Conservation (phyloP, 768 basidiomycete genomes). For the Gymnopilus junonius region DNA sequence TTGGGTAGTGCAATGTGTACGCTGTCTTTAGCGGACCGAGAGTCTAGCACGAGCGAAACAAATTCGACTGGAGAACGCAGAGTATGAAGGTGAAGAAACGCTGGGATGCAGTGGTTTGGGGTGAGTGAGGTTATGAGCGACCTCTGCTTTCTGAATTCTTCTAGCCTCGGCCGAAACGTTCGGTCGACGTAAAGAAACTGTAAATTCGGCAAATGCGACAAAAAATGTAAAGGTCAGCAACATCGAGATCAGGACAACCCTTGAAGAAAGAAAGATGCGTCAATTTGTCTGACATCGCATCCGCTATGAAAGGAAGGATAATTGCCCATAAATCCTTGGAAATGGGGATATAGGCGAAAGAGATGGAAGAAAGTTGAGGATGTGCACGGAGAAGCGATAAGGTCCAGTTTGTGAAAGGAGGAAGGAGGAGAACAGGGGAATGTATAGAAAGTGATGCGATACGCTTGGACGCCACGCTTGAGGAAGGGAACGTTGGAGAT, state of each 20-base stretch:
- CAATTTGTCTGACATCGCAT: constrained; percentile 15
- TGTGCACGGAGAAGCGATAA: constrained; percentile 18
- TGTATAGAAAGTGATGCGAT: constrained; percentile 20
- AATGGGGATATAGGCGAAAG: constrained; percentile 24
- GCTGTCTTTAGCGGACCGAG: not conserved
- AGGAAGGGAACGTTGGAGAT: constrained; percentile 3
- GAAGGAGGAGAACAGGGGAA: constrained; percentile 21
- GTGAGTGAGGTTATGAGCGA: not conserved
- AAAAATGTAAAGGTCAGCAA: constrained; percentile 19
- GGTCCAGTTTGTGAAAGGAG: constrained; percentile 27
- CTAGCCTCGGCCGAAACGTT: constrained; percentile 18
- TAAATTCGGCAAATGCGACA: constrained; percentile 15
- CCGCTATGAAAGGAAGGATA: constrained; percentile 21
- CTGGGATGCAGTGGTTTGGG: not conserved
- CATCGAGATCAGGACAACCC: constrained; percentile 21
- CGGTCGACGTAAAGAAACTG: constrained; percentile 20
- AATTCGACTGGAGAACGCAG: constrained; percentile 20
- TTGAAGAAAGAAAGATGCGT: constrained; percentile 19
- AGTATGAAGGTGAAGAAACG: constrained; percentile 12
- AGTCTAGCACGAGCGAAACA: constrained; percentile 14
- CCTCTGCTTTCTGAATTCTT: not conserved
- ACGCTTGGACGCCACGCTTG: constrained; percentile 7
- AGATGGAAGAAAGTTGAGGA: constrained; percentile 17
- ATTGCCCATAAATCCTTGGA: constrained; percentile 18
- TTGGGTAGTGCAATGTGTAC: not conserved